Conservation (phyloP, 106 monocot genomes). For the Cymbidium sinense region DNA sequence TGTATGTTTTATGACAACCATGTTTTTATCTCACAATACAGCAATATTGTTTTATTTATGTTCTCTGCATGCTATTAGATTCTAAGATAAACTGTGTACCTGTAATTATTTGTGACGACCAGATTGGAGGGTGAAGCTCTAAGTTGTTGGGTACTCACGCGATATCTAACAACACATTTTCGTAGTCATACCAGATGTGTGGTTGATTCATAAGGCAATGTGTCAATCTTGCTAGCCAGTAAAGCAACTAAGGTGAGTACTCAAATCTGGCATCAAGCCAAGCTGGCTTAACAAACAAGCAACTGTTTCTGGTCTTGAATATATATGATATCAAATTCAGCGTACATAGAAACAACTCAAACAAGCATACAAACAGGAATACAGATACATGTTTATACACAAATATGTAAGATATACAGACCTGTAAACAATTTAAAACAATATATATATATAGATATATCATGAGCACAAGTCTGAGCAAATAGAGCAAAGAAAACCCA, state of each 20-base stretch:
- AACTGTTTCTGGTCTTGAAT: neutral
- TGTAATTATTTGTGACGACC: too few relatives aligned
- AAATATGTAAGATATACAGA: neutral
- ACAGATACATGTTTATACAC: neutral
- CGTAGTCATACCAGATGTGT: neutral
- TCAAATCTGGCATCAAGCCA: neutral
- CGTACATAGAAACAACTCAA: neutral
- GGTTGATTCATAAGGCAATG: neutral
- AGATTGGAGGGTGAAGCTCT: neutral
- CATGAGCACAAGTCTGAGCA: too few relatives aligned
- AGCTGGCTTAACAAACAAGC: conserved; percentile 1
- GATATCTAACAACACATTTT: neutral
- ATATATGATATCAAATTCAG: neutral
- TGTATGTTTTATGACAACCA: too few relatives aligned
- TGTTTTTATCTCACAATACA: too few relatives aligned
- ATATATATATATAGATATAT: too few relatives aligned
- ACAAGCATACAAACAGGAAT: neutral
- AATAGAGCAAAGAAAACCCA: neutral
- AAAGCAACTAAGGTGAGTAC: too few relatives aligned
- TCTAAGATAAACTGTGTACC: too few relatives aligned
- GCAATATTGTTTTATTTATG: too few relatives aligned
- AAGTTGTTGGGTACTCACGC: neutral
- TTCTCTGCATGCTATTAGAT: too few relatives aligned
- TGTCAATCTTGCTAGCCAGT: neutral
- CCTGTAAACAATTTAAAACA: too few relatives aligned